Evolutionary conservation across 148 eudicot genomes (phyloP).

Genomic region (Vaccinium corymbosum): DNA sequence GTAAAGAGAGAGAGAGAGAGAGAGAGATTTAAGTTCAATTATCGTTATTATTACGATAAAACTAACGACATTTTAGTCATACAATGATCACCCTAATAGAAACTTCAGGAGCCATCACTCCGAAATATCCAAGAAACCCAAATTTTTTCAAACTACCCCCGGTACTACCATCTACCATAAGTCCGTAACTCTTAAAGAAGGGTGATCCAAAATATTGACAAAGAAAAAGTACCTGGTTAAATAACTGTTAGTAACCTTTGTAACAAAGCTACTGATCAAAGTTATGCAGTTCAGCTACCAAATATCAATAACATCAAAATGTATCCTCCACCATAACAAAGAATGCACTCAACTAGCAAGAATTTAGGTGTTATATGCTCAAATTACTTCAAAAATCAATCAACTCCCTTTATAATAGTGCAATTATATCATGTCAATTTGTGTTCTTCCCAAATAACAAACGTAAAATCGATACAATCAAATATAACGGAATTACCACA

Average conservation of each 20-base stretch:
- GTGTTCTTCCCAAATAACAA: neutral
- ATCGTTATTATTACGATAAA: too few relatives aligned
- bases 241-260: neutral
- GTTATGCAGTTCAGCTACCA: neutral
- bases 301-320: neutral
- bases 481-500: slow-evolving; percentile 50
- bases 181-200: neutral
- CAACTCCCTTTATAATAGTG: neutral
- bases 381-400: neutral
- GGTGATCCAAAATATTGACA: neutral
- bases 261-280: neutral
- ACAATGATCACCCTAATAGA: too few relatives aligned
- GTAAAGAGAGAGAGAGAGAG: too few relatives aligned
- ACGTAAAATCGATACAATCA: neutral
- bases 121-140: neutral
- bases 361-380: neutral
- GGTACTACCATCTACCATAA: neutral
- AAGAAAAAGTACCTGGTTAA: neutral
- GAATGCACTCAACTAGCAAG: neutral
- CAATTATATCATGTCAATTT: neutral
- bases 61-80: too few relatives aligned
- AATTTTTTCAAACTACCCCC: neutral
- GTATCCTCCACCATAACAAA: neutral
- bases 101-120: too few relatives aligned
- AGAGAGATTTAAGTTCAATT: too few relatives aligned